Evolutionary conservation across 202 grass and related monocot species (phyloP).

Genomic region (Alloteropsis angusta): DNA sequence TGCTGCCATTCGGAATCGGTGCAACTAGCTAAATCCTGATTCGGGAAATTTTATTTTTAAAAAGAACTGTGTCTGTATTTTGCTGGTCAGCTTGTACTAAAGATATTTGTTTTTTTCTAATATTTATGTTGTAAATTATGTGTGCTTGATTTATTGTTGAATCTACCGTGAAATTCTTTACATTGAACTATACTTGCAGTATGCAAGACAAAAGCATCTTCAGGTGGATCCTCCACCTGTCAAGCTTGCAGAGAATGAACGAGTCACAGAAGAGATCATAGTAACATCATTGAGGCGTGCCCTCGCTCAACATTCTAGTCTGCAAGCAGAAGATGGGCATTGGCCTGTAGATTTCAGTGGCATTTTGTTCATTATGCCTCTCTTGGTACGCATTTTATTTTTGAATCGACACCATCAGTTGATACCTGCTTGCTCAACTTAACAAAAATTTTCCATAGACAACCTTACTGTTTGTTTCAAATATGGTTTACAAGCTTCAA

Average conservation of each 20-base stretch:
- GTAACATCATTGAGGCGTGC: conserved; percentile 9
- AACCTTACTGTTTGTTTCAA: not conserved
- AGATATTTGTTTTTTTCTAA: not conserved
- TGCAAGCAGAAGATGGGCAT: conserved; percentile 26
- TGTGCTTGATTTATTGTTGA: not conserved
- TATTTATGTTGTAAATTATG: not conserved
- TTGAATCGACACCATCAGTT: not conserved
- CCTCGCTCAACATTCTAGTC: conserved; percentile 17
- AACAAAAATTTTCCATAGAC: not conserved
- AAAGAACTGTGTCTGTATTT: not conserved
- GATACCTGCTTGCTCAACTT: not conserved
- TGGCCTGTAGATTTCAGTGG: conserved; percentile 25
- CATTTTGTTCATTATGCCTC: conserved; percentile 30
- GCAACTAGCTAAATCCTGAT: conserved; percentile 9
- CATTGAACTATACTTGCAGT: not conserved
- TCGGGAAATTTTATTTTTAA: not conserved
- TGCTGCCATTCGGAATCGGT: not conserved
- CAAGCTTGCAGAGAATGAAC: not conserved
- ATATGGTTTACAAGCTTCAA: not conserved
- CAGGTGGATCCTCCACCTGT: not conserved
- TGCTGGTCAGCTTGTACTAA: not conserved
- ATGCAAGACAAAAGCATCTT: conserved; percentile 11
- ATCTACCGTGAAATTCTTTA: not conserved
- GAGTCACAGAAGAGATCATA: conserved; percentile 20
- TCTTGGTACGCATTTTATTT: not conserved